Evolutionary conservation across 116 monocot genomes (phyloP), one percentile per base, ranked within the genome.

Genomic region (Iris pallida): DNA sequence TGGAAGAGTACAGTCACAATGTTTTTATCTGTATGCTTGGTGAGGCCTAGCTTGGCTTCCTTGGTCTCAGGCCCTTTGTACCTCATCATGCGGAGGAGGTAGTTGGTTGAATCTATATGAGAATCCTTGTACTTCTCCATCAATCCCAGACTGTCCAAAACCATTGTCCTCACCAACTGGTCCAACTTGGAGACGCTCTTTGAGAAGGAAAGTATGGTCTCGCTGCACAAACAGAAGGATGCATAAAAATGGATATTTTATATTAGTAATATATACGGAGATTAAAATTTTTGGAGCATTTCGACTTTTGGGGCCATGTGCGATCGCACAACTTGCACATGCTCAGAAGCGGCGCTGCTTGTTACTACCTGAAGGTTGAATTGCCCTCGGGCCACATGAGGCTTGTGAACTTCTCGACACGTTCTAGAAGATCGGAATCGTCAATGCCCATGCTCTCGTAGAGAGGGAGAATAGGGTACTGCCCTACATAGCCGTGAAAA

Each of bases 321-420:
- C n/a, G n/a, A n/a, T n/a, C n/a, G n/a, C n/a, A n/a, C n/a, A n/a
- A n/a, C n/a, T n/a, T n/a, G n/a, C n/a, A n/a, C n/a, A n/a, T n/a
- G n/a, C n/a, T n/a, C n/a, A n/a, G n/a, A n/a, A n/a, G n/a, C n/a
- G n/a, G n/a, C n/a, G n/a, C n/a, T n/a, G n/a, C n/a, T n/a, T n/a
- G n/a, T n/a, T n/a, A n/a, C n/a, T 12, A 53, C 53, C 53, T 53
- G 53, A 53, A 53, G 3, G 4, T n/a, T 6, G 53, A 20, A 54
- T 83, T 81, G 5, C 78, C 84, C 17, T 74, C 40, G 3, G 88
- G 88, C 88, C 83, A 88, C 75, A 88, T 69, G 55, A 75, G 83
- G 7, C 47, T 6, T 6, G 83, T 75, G 61, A 88, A 88, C 12
- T 47, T 18, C 57, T 45, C 11, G 8, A 72, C 75, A 8, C 9